These are phyloP conservation scores for Xylaria flabelliformis DNA, from an alignment of 495 filamentous ascomycete genomes.

Conservation along the genomic window DNA sequence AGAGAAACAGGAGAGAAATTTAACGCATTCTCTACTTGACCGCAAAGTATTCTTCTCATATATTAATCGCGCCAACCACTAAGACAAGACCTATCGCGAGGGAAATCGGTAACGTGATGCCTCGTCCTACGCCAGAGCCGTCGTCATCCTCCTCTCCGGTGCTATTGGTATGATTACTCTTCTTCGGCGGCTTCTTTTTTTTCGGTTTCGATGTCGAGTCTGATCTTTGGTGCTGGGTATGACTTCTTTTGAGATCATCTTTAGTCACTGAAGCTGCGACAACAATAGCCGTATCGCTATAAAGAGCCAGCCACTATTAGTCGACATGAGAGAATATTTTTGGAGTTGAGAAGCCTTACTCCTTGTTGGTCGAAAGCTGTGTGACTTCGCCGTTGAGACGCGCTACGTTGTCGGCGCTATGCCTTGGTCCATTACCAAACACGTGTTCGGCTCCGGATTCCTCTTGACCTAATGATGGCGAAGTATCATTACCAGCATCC, in stretches of 20 bases:
- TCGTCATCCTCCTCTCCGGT: background rate
- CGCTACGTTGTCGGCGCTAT: background rate
- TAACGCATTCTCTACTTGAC: background rate
- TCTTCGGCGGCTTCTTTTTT: slow-evolving; percentile 1
- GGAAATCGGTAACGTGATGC: background rate
- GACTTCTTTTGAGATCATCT: background rate
- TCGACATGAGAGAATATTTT: background rate
- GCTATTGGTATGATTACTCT: background rate
- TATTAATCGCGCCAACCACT: background rate
- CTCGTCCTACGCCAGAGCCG: background rate
- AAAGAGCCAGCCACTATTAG: background rate
- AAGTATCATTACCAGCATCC: background rate
- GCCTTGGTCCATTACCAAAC: background rate
- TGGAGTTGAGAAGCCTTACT: background rate
- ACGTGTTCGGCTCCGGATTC: background rate
- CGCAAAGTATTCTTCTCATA: background rate
- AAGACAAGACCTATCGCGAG: background rate
- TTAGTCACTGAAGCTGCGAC: background rate
- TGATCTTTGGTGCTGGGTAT: background rate
- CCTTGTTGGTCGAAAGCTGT: background rate
- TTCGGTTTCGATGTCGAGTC: background rate
- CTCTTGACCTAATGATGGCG: background rate
- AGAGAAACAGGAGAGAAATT: background rate
- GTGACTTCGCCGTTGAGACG: background rate
- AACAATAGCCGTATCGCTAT: background rate